Evolutionary conservation across 495 filamentous ascomycete genomes (phyloP), one percentile per base, ranked within the genome.

Genomic region (Hyaloscypha bicolor): DNA sequence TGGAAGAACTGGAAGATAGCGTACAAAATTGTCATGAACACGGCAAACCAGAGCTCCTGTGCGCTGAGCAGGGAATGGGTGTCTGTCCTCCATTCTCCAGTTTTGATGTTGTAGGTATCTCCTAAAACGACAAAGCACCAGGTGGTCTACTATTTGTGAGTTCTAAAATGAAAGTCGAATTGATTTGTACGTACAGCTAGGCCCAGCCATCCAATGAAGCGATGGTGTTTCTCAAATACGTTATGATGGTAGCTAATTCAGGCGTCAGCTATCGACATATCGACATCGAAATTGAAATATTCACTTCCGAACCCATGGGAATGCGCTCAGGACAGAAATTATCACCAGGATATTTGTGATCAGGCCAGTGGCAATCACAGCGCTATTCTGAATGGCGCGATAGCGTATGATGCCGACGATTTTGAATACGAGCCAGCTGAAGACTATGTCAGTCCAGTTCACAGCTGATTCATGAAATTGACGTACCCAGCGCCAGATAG

Each of bases 261-360:
- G 22, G 37, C 31, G 58, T 68, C 33, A 68, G 65, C 53, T 59
- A 42, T n/a, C 53, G 30, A 53, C 19, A 64, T 37, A 55, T 60
- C 61, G 60, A 60, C 31, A 64, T 42, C 11, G 3, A 64, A 63
- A 59, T 59, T 71, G n/a, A n/a, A n/a, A n/a, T n/a, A n/a, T n/a
- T n/a, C n/a, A 80, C 78, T 81, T 81, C 52, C 79, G 73, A 51
- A 80, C 73, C 79, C 79, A 81, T n/a, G 79, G 79, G 64, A 77
- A 79, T 22, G 79, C 79, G 62, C 79, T 81, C 62, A 80, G 60
- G 14, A 79, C 75, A 19, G 78, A 80, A 64, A 80, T 76, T 39
- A 81, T 75, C 60, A 81, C 75, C 31, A 79, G 66, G 6, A 76
- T 67, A 57, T 80, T 81, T 33, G 79, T 81, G 64, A 81, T 75